These are phyloP conservation scores for Phaeoacremonium minimum DNA, from an alignment of 2,329 filamentous ascomycete species.

Conservation along the genomic window DNA sequence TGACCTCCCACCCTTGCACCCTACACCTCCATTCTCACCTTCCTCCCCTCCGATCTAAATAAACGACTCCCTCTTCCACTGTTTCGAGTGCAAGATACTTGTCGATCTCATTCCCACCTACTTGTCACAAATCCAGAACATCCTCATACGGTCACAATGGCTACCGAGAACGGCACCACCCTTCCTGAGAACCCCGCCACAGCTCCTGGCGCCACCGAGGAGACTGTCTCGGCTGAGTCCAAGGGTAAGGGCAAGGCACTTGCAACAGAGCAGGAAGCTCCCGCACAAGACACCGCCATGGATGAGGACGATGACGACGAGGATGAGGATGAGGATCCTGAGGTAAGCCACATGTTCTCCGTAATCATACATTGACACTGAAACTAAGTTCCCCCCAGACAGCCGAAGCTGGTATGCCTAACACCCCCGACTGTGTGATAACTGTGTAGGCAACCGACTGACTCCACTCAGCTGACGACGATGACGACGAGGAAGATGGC, in stretches of 20 bases:
- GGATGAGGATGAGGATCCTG: constrained; percentile 54
- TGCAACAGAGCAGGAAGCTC: constrained; percentile 42
- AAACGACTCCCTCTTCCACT: background rate
- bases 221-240: constrained; percentile 33
- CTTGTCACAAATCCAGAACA: too few species aligned
- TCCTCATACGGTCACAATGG: constrained; percentile 45
- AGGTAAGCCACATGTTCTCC: too few species aligned
- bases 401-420: constrained; percentile 22
- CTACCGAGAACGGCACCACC: constrained; percentile 43
- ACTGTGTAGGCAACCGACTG: constrained; percentile 11
- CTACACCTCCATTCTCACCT: constrained; percentile 7
- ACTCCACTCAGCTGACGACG: constrained; percentile 17
- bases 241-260: constrained; percentile 75
- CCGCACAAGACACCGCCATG: constrained; percentile 59
- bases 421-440: background rate
- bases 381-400: constrained; percentile 17
- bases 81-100: background rate
- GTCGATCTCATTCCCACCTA: constrained; percentile 5
- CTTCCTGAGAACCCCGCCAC: constrained; percentile 40
- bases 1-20: constrained; percentile 11
- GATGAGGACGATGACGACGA: constrained; percentile 72
- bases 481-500: constrained; percentile 68
- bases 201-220: constrained; percentile 23
- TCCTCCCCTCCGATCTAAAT: constrained; percentile 5
- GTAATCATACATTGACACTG: too few species aligned